Conservation (phyloP, 805 yeast species). For the Candida quercuum region DNA sequence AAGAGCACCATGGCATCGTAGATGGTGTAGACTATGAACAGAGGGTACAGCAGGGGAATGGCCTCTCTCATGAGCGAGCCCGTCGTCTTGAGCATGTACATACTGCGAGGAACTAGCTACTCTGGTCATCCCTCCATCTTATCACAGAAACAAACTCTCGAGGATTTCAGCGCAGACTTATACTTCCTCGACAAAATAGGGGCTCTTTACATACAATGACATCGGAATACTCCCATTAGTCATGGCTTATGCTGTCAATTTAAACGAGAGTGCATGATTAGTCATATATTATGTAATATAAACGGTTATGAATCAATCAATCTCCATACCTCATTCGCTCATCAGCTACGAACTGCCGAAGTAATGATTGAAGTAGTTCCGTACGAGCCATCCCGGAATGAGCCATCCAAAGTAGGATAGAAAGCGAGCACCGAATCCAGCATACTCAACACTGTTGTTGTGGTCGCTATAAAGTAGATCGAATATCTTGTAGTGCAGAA, state of each 20-base stretch:
- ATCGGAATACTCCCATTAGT: no score
- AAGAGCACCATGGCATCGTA: conserved; percentile 12
- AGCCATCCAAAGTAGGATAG: conserved; percentile 12
- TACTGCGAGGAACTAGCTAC: no score
- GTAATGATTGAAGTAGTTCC: conserved; percentile 11
- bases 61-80: conserved; percentile 11
- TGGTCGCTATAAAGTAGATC: conserved; percentile 18
- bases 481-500: conserved; percentile 18
- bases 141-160: no score
- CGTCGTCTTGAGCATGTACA: conserved; percentile 6
- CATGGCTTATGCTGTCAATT: no score
- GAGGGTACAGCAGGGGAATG: conserved; percentile 15
- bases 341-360: no score
- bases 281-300: no score
- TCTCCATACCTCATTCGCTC: neutral
- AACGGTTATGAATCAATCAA: no score
- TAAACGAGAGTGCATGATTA: no score
- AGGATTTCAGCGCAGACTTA: no score
- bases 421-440: conserved; percentile 22
- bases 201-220: no score
- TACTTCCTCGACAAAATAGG: neutral
- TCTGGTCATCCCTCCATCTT: no score
- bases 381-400: conserved; percentile 19
- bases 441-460: conserved; percentile 13
- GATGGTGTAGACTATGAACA: conserved; percentile 13